Base-by-base conservation (phyloP, 2,329 filamentous ascomycete species). In the Chaetomium globosum region DNA sequence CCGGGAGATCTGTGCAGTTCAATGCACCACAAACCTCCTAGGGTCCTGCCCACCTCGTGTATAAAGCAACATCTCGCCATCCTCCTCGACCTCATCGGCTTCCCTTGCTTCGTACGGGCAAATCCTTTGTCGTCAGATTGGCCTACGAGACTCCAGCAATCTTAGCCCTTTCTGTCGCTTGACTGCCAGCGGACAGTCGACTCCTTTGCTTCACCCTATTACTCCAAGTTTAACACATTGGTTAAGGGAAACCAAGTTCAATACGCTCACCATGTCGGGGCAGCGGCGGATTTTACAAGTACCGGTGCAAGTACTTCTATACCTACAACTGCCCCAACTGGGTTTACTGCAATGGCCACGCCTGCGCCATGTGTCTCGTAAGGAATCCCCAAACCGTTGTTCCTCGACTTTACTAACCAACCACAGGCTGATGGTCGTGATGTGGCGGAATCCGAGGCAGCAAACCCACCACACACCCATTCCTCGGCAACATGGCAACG, bases 231-330 rank as follows among this genome's bases (percentile, higher is more conserved):
- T 8, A 31, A 28, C 19, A 49, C 5, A 9, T 30, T 36, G 9
- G 26, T 26, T 26, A 52, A 26, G 23, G 16, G 49, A 52, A 21
- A n/a, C 21, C 48, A 28, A 16, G 8, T 53, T 30, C 10, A 16
- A 23, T 8, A 13, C 26, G 23, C 16, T 19, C 60, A 57, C n/a
- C 48, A 59, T 64, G 61, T 58, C 61, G n/a, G 61, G 55, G 55
- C n/a, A 76, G 77, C 73, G 78, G 78, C 58, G 79, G 79, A 52
- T 80, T 76, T 65, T 82, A 81, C 73, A 82, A 80, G 75, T 83
- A 81, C 74, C 77, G 79, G 48, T 83, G 81, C 78, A 83, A 82
- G 72, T 80, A 83, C 75, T 83, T 80, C 68, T 77, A 78, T 66
- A 79, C 79, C 13, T 74, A 81, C 71, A 77, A 82, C 71, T 83